A percentile compares a stretch with the other conserved stretches of the same genome.
These are phyloP conservation scores for Pontederia paniculata DNA, from an alignment of 176 grass and related monocot species.

Conservation along the genomic window DNA sequence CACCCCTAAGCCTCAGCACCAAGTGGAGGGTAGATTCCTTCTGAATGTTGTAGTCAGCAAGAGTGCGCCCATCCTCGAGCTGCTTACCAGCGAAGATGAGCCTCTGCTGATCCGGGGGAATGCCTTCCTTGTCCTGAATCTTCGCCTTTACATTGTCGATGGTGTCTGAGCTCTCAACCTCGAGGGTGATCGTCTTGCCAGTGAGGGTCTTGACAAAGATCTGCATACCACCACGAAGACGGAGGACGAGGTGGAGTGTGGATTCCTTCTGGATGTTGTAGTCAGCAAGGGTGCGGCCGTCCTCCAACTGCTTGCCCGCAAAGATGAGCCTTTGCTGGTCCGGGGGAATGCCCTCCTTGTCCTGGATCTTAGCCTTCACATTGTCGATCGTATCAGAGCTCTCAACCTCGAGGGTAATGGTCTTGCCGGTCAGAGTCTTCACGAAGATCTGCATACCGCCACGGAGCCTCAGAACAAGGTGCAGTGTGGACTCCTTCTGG, in stretches of 20 bases:
- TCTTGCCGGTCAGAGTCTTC: not conserved
- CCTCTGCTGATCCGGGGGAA: constrained; percentile 7
- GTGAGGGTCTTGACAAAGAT: constrained; percentile 16
- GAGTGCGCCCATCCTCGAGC: not conserved
- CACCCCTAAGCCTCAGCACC: no score
- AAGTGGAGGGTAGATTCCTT: constrained; percentile 2
- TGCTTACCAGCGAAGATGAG: constrained; percentile 8
- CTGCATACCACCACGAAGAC: constrained; percentile 11
- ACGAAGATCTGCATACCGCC: constrained; percentile 15
- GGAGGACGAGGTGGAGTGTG: constrained; percentile 8
- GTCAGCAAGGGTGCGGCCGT: constrained; percentile 7
- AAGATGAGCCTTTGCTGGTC: constrained; percentile 16
- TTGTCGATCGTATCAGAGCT: constrained; percentile 11
- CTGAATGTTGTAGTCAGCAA: constrained; percentile 2
- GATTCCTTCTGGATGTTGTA: constrained; percentile 17
- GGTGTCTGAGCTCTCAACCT: constrained; percentile 5
- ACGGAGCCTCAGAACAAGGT: not conserved
- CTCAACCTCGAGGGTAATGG: constrained; percentile 5
- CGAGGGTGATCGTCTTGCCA: constrained; percentile 3
- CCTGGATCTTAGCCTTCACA: constrained; percentile 15
- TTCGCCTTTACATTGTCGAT: constrained; percentile 11
- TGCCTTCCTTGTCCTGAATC: constrained; percentile 12
- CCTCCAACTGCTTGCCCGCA: constrained; percentile 9
- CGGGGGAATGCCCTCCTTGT: constrained; percentile 14
- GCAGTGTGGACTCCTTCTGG: constrained; percentile 12